Percentiles rank a stretch among this genome's conserved stretches.
These are phyloP conservation scores for Kitagawia praeruptora DNA, from an alignment of 129 eudicot genomes.

Conservation along the genomic window DNA sequence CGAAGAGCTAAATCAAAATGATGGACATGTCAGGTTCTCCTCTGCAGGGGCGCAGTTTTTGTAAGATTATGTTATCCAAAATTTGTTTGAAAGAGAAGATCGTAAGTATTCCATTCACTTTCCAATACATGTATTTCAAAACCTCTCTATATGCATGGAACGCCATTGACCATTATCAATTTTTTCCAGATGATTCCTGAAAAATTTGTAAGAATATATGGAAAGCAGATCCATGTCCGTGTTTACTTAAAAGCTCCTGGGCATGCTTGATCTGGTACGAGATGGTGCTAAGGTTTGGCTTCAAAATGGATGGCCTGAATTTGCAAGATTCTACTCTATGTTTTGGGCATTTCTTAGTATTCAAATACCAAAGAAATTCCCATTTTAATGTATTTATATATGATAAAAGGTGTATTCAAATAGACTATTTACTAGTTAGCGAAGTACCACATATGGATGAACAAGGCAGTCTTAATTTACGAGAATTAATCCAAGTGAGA, in stretches of 20 bases:
- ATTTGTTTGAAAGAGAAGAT: not conserved
- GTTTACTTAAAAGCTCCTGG: conserved; percentile 1
- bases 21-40: not conserved
- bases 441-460: too few relatives aligned
- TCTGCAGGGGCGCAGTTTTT: not conserved
- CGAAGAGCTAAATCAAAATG: not conserved
- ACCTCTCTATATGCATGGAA: not conserved
- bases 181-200: conserved; percentile 7
- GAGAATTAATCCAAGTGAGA: too few relatives aligned
- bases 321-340: conserved; percentile 7
- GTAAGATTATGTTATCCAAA: not conserved
- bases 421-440: not conserved
- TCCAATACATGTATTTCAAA: not conserved
- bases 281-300: conserved; percentile 8
- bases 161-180: not conserved
- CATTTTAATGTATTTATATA: conserved; percentile 14
- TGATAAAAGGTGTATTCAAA: conserved; percentile 11
- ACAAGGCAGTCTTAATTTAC: too few relatives aligned
- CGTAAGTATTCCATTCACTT: not conserved
- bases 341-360: conserved; percentile 9
- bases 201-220: not conserved
- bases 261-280: not conserved
- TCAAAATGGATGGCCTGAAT: conserved; percentile 8
- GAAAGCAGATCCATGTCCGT: not conserved
- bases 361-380: conserved; percentile 17